These are phyloP conservation scores for Suillus americanus DNA, from an alignment of 768 basidiomycete genomes.

Conservation along the genomic window DNA sequence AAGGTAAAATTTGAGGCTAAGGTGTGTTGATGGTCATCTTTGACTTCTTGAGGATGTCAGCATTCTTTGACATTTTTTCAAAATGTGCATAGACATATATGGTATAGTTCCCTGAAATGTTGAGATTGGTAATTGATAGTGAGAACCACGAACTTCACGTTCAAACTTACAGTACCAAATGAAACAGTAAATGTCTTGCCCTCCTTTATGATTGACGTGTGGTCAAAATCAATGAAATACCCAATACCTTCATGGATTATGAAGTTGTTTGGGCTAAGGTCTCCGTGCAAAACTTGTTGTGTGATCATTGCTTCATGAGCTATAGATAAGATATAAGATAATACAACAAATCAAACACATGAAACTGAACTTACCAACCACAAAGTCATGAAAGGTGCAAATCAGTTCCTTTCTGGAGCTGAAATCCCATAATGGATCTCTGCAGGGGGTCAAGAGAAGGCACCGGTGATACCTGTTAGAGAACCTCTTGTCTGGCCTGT, in stretches of 20 bases:
- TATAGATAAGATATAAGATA: not conserved
- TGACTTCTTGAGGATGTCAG: not conserved
- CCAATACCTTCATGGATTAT: not conserved
- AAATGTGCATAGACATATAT: not conserved
- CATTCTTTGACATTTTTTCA: not conserved
- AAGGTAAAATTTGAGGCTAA: no score
- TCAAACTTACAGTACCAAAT: not conserved
- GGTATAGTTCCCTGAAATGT: not conserved
- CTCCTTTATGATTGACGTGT: not conserved
- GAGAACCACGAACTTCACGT: not conserved
- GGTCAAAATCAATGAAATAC: not conserved
- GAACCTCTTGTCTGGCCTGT: not conserved
- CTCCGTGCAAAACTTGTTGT: not conserved
- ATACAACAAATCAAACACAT: not conserved
- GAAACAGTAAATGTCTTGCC: not conserved
- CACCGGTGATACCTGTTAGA: not conserved
- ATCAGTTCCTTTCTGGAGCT: conserved; percentile 6
- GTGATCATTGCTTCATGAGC: not conserved
- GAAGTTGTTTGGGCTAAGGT: not conserved
- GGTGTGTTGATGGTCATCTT: not conserved
- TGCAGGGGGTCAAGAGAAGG: not conserved
- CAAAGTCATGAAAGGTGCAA: conserved; percentile 6
- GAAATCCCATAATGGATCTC: not conserved
- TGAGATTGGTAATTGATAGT: not conserved
- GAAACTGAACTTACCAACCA: not conserved